Evolutionary conservation across 768 basidiomycete species (phyloP), one percentile per base, ranked within the genome.

Genomic region (Tricholomella constricta): DNA sequence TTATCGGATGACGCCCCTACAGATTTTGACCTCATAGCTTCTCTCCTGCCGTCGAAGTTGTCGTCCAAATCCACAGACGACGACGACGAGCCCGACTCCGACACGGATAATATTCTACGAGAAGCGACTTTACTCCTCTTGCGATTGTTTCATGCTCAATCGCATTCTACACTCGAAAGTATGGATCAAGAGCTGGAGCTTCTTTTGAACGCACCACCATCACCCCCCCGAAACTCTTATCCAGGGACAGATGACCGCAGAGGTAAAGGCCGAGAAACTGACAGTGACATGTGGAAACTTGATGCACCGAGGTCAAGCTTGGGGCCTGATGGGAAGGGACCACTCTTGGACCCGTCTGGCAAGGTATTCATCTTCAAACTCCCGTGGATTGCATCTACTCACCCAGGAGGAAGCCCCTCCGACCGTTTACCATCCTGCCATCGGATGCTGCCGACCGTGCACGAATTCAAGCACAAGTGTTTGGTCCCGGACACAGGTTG

Each of bases 361-460:
- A 92, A 84, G 77, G 94, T 94, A 46, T 35, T 74, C 15, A 11
- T 26, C 20, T 37, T 17, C 6, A 20, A 14, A 22, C 29, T 36
- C 15, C 6, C 19, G 20, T 34, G 9, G 3, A 26, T 25, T 3
- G 14, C 14, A 26, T 31, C 35, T n/a, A 19, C 19, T 36, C 17
- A 48, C 31, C 23, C 12, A 20, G 34, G 12, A 22, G 36, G 34
- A 23, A 97, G 91, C 91, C 93, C 12, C 74, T 97, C 50, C 83
- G 89, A 31, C 93, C 96, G 14, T 98, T 99, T 68, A 95, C 91
- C 0, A 94, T 99, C 54, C 76, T 98, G 12, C 92, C 95, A 0
- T 81, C 88, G 2, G 78, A 81, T 27, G 72, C 78, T 37, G 67
- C 77, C 17, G 81, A 95, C 60, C 85, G 95, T 52, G 78, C 85